Base-by-base conservation (phyloP, 139 green algal species). In the Closterium sp. region DNA sequence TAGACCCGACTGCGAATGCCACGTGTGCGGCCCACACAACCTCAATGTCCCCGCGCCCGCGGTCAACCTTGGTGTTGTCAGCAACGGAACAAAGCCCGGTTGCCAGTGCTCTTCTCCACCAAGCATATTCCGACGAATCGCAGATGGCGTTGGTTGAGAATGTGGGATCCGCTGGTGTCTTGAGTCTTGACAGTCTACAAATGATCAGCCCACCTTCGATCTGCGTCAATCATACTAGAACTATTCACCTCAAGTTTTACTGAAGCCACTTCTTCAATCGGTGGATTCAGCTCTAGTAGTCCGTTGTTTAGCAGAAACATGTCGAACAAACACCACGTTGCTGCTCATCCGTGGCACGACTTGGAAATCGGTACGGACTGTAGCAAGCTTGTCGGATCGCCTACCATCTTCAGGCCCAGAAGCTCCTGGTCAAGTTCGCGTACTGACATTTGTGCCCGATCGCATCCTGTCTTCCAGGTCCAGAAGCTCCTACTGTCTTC, bases 311-410 rank as follows among this genome's bases (percentile, higher is more conserved):
- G 6, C 62, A 79, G 11, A 79, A 79, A 6, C 62, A 79, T 79
- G 62, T 2, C 62, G 62, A 79, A 79, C 62, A 11, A 79, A 79
- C 19, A 13, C 17, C 10, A 11, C 27, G 89, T 92, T 24, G 89
- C 79, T 21, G 85, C 90, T 17, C 90, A 93, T 92, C 90, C 90
- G 10, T 93, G 90, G 90, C 90, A 93, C 17, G 90, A 93, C 31
- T 62, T 93, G 27, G 90, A 93, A 62, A 92, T 93, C 10, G 90
- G 90, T 93, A 28, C 42, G 88, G 27, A 88, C 24, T n/a, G 9
- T 50, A 50, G 38, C 38, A 50, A 50, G 38, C 38, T 50, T 50
- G 38, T 7, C 38, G 7, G 38, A 50, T 50, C 38, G 5, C 7
- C 11, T 50, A 17, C 38, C 13, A 50, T 50, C 38, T 50, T 50